Evolutionary conservation across 1,284 basidiomycete genomes (phyloP).

Genomic region (Ceratobasidium sp.): DNA sequence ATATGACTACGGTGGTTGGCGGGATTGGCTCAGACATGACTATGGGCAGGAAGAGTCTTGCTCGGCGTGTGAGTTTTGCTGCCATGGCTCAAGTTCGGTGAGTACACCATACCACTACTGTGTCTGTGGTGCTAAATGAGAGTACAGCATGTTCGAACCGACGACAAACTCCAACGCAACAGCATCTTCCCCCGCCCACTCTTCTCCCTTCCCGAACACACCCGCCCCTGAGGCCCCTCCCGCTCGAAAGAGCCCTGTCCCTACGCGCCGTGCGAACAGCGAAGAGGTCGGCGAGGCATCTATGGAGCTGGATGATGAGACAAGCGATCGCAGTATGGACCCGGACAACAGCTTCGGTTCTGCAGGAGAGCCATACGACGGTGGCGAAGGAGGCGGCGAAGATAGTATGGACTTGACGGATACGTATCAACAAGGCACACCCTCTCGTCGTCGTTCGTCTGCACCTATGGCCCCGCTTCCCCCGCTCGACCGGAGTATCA

Average conservation of each 20-base stretch:
- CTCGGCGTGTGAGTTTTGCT: conserved; percentile 48
- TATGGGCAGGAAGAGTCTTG: conserved; percentile 44
- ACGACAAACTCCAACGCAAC: conserved; percentile 37
- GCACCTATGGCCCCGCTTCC: conserved; percentile 28
- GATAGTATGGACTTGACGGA: conserved; percentile 46
- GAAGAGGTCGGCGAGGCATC: conserved; percentile 43
- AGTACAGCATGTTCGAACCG: conserved; percentile 28
- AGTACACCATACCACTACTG: conserved; percentile 9
- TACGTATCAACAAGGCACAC: conserved; percentile 32
- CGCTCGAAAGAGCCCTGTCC: conserved; percentile 17
- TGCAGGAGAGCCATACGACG: conserved; percentile 21
- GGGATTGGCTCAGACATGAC: conserved; percentile 33
- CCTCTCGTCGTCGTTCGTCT: conserved; percentile 35
- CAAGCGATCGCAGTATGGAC: conserved; percentile 12
- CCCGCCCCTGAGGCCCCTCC: conserved; percentile 19
- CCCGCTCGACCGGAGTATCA: conserved; percentile 21
- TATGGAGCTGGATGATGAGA: conserved; percentile 41
- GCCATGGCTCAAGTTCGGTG: conserved; percentile 49
- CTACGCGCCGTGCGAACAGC: conserved; percentile 39
- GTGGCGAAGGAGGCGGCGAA: conserved; percentile 24
- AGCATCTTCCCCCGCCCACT: conserved; percentile 23
- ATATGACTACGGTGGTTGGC: conserved; percentile 37
- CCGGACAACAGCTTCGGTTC: conserved; percentile 24
- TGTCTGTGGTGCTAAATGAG: background rate
- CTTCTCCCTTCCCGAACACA: conserved; percentile 25